Percentiles rank a stretch among this genome's conserved stretches.
Conservation (phyloP, 495 filamentous ascomycete genomes). For the Penicillium odoratum region DNA sequence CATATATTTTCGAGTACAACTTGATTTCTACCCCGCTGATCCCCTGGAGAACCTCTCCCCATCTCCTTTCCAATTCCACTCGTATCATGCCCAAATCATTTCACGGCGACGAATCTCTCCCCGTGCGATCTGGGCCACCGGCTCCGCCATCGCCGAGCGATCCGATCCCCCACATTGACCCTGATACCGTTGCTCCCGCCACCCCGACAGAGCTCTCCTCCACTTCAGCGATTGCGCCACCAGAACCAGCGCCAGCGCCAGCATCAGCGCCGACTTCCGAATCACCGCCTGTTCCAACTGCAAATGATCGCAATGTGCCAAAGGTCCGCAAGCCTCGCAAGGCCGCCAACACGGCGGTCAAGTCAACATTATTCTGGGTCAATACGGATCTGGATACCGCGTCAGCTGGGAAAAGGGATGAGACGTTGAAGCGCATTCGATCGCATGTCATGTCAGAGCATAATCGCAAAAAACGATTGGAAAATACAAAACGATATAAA, state of each 20-base stretch:
- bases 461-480: slow-evolving; percentile 50
- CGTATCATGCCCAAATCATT: slow-evolving; percentile 36
- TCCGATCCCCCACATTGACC: slow-evolving; percentile 18
- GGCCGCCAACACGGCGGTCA: slow-evolving; percentile 34
- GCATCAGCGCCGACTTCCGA: neutral
- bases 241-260: neutral
- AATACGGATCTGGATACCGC: slow-evolving; percentile 44
- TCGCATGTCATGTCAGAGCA: slow-evolving; percentile 55
- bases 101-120: slow-evolving; percentile 25
- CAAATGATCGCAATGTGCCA: slow-evolving; percentile 24
- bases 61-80: slow-evolving; percentile 10
- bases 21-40: slow-evolving; percentile 19
- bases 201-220: neutral
- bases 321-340: slow-evolving; percentile 46
- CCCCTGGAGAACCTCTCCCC: slow-evolving; percentile 14
- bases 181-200: slow-evolving; percentile 11
- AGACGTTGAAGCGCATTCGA: slow-evolving; percentile 50
- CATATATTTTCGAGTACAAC: slow-evolving; percentile 4
- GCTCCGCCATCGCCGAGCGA: slow-evolving; percentile 18
- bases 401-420: slow-evolving; percentile 41
- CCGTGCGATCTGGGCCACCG: slow-evolving; percentile 28
- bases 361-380: slow-evolving; percentile 50
- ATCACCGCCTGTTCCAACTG: neutral
- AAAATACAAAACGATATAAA: slow-evolving; percentile 46
- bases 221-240: neutral